Evolutionary conservation across 306 rosid genomes (phyloP), one percentile per base, ranked within the genome.

Genomic region (Quercus glauca): DNA sequence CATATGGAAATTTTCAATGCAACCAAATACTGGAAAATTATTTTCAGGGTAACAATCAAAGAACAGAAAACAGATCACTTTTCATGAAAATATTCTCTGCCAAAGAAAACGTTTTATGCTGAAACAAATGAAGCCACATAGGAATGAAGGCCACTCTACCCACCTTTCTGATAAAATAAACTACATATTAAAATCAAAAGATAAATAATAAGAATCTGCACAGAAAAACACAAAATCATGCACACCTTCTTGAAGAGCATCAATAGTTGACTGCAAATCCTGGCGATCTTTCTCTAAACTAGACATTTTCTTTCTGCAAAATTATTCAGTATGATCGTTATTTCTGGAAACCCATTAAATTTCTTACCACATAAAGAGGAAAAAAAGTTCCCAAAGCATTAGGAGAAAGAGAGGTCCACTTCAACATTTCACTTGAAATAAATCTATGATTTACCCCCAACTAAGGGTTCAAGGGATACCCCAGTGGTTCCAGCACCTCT

Each of bases 181-280:
- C 21, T 31, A 31, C 45, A 29, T 31, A 18, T 18, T 17, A 12
- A 17, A 64, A 43, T 23, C 1, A 61, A 26, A 37, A 21, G 58
- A 77, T 26, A 33, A 52, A 26, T 55, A n/a, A 6, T 63, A 59
- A 69, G 29, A 41, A 11, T n/a, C 18, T 21, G 9, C 17, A 3
- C 45, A 49, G 56, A 11, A 12, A 15, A 19, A 13, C 64, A 59
- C 35, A 23, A 14, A 77, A 49, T 55, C 75, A 77, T n/a, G 15
- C 58, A 84, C 83, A 96, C 97, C 99, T 81, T 96, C 98, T 85
- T 91, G 97, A 80, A 96, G 98, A 79, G 97, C 97, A 72, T 78
- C 85, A 7, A 96, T 87, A 33, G 98, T 93, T 82, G 96, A 91
- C 74, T 89, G 91, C 90, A 96, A 84, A 87, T 96, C 98, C 25